Evolutionary conservation across 2,329 filamentous ascomycete genomes (phyloP), one percentile per base, ranked within the genome.

Genomic region (Stemphylium vesicarium): DNA sequence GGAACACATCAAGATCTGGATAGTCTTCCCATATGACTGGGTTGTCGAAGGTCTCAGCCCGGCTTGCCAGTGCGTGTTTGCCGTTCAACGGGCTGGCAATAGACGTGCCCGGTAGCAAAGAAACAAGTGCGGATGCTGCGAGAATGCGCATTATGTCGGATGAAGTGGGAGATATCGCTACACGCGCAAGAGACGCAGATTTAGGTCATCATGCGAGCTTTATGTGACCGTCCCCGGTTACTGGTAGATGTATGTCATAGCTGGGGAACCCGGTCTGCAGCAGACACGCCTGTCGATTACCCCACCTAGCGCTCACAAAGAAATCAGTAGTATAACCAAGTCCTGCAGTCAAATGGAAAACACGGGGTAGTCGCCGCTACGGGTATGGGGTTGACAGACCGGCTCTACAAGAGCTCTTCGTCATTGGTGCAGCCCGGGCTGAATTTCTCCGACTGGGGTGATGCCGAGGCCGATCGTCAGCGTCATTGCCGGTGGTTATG

Each of bases 11-110:
- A 15, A 82, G 75, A 58, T 86, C 84, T 0, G 83, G 79, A 32
- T 84, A 77, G 60, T 85, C 83, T 48, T 83, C 75, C 75, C 80
- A 86, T 2, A 85, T 68, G n/a, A 85, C 74, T 0, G 82, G 83
- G 60, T 85, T 84, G 12, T 67, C 72, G 62, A 81, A 81, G 3
- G 65, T 70, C 5, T 38, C 39, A 9, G 56, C 63, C n/a, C 56
- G 54, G 39, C 40, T 45, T 18, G 44, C 26, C 16, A 51, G 41
- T 20, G 22, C n/a, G 13, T 43, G 38, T 6, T 49, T 24, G 15
- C 38, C 42, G 6, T 35, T 26, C 11, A 57, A 15, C 9, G 50
- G 50, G 16, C 37, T 50, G 10, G 32, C 55, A 20, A 43, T 16
- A 8, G 50, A 18, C 35, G 32, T 12, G 22, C 48, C 16, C 13